These are phyloP conservation scores for Amanita pseudoporphyria DNA, from an alignment of 768 basidiomycete genomes.

Conservation along the genomic window DNA sequence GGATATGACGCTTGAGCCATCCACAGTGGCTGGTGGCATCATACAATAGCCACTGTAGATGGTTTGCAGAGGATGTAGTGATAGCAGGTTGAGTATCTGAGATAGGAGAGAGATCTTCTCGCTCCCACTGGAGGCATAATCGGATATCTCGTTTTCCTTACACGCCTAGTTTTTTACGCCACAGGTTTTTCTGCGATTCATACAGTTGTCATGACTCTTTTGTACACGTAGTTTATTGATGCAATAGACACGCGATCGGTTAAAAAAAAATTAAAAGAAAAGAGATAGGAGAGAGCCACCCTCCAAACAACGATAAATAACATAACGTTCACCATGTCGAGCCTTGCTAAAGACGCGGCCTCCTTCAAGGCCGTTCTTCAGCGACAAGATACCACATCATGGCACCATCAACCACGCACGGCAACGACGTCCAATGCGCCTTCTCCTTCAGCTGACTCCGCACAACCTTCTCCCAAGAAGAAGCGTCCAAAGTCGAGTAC, in stretches of 20 bases:
- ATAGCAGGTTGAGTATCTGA: background rate
- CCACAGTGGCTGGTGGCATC: background rate
- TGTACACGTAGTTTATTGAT: no score
- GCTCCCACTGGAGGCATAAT: no score
- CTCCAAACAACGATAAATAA: no score
- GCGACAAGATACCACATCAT: constrained; percentile 61
- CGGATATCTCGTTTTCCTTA: no score
- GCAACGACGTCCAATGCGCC: constrained; percentile 14
- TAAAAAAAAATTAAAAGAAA: no score
- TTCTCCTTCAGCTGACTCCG: constrained; percentile 16
- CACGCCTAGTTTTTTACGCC: no score
- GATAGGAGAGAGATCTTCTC: background rate
- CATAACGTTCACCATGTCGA: no score
- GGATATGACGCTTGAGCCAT: constrained; percentile 8
- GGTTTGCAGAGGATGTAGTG: background rate
- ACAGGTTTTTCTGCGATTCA: no score
- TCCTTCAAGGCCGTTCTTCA: constrained; percentile 58
- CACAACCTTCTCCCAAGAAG: constrained; percentile 31
- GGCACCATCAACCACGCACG: constrained; percentile 58
- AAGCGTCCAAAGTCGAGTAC: constrained; percentile 61
- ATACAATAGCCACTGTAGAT: background rate
- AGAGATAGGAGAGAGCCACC: no score
- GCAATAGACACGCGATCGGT: no score
- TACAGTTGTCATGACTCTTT: background rate
- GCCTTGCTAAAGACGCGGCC: constrained; percentile 59